Conservation (phyloP, 257 asterid genomes). For the Solanum etuberosum region DNA sequence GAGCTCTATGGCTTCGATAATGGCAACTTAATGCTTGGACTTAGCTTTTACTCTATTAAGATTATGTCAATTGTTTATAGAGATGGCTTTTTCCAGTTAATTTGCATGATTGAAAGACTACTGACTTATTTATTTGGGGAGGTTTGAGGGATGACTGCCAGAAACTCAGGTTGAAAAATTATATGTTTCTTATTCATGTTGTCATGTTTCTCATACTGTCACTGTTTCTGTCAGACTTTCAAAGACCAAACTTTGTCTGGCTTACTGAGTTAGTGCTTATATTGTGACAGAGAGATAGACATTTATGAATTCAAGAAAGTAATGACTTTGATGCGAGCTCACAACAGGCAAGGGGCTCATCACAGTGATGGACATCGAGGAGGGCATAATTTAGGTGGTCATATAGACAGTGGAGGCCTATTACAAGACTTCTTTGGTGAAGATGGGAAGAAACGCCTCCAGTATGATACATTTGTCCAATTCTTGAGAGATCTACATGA, state of each 20-base stretch:
- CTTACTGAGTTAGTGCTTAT: neutral
- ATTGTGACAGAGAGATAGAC: constrained; percentile 48
- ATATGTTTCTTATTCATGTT: neutral
- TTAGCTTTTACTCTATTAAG: neutral
- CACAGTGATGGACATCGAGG: constrained; percentile 72
- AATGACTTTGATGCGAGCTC: constrained; percentile 82
- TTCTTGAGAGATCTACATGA: constrained; percentile 69
- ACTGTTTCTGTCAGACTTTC: neutral
- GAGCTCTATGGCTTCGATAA: neutral
- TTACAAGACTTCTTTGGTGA: constrained; percentile 64
- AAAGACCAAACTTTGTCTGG: neutral
- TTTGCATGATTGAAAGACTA: neutral
- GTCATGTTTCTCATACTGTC: neutral
- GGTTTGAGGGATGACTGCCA: neutral
- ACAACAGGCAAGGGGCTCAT: constrained; percentile 73
- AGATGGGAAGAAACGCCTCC: constrained; percentile 57
- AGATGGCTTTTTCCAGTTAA: neutral
- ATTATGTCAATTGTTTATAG: neutral
- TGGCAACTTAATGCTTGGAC: neutral
- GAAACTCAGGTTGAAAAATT: neutral
- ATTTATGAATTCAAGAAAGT: constrained; percentile 78
- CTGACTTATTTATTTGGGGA: neutral
- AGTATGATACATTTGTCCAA: constrained; percentile 55
- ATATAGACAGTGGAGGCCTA: constrained; percentile 70
- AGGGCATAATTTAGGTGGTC: constrained; percentile 55